These are phyloP conservation scores for Candida peoriensis DNA, from an alignment of 805 yeast genomes.

Conservation along the genomic window DNA sequence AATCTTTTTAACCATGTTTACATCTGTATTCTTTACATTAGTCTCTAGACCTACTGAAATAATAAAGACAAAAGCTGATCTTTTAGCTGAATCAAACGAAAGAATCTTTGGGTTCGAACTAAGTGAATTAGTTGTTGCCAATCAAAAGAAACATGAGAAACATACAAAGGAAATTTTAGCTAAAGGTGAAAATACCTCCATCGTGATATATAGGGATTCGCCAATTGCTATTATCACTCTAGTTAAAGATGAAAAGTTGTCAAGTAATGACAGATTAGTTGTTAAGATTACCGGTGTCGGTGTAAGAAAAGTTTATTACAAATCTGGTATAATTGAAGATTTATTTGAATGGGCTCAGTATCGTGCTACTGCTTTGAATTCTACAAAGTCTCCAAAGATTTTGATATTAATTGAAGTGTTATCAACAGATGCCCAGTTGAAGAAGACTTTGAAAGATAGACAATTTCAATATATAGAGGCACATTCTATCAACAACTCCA, in stretches of 20 bases:
- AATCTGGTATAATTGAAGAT: constrained; percentile 59
- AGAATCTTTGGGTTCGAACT: constrained; percentile 49
- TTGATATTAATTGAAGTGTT: constrained; percentile 44
- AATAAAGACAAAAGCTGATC: constrained; percentile 37
- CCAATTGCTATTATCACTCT: constrained; percentile 62
- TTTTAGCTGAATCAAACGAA: constrained; percentile 31
- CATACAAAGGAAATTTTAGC: constrained; percentile 25
- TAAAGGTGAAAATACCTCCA: constrained; percentile 44
- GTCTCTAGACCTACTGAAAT: constrained; percentile 42
- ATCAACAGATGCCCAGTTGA: constrained; percentile 43
- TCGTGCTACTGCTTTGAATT: constrained; percentile 39
- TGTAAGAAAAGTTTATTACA: constrained; percentile 61
- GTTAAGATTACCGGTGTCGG: constrained; percentile 55
- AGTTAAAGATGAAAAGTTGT: constrained; percentile 37
- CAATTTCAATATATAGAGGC: constrained; percentile 37
- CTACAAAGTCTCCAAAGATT: constrained; percentile 26
- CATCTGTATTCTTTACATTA: constrained; percentile 35
- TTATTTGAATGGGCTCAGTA: constrained; percentile 55
- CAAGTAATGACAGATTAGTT: constrained; percentile 37
- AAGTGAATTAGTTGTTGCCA: constrained; percentile 30
- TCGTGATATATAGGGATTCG: constrained; percentile 59
- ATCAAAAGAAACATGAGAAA: constrained; percentile 18
- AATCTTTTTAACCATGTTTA: constrained; percentile 34
- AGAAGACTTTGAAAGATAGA: constrained; percentile 31
- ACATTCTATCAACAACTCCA: constrained; percentile 9